phyloP scores from a whole-genome alignment of 345 rosid species.

The Gynandropsis gynandra region DNA sequence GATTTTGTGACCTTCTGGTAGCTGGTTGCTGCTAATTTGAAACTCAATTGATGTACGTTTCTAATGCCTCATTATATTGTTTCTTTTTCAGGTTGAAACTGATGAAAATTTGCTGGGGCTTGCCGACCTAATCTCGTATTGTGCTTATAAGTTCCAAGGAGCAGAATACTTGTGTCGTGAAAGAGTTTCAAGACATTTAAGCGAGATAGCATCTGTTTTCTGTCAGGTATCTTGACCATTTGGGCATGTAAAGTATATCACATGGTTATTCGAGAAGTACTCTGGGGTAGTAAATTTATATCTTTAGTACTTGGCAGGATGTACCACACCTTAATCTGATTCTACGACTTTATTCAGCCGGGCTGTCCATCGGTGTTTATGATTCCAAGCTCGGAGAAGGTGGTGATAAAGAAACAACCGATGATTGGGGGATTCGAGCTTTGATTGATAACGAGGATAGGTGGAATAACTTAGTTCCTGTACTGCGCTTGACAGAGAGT shows the following conservation, averaged over 20 bases:
- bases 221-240: conserved; percentile 43
- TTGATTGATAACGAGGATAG: conserved; percentile 38
- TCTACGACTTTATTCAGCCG: conserved; percentile 63
- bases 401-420: conserved; percentile 32
- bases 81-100: conserved; percentile 43
- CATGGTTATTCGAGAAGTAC: conserved; percentile 18
- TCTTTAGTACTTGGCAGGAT: conserved; percentile 42
- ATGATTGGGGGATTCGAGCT: conserved; percentile 32
- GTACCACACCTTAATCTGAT: conserved; percentile 40
- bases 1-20: conserved; percentile 12
- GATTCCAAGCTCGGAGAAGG: conserved; percentile 26
- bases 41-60: neutral
- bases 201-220: conserved; percentile 35
- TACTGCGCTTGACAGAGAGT: conserved; percentile 37
- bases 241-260: conserved; percentile 17
- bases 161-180: conserved; percentile 36
- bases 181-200: conserved; percentile 44
- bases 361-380: conserved; percentile 35
- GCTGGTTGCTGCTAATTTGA: conserved; percentile 15
- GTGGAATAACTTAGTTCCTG: conserved; percentile 35
- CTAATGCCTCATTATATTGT: neutral
- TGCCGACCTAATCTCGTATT: conserved; percentile 60
- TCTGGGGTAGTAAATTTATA: conserved; percentile 19
- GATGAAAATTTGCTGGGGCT: conserved; percentile 37
- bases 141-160: conserved; percentile 54